Base-by-base conservation (phyloP, 495 filamentous ascomycete genomes). In the Daldinia loculata region DNA sequence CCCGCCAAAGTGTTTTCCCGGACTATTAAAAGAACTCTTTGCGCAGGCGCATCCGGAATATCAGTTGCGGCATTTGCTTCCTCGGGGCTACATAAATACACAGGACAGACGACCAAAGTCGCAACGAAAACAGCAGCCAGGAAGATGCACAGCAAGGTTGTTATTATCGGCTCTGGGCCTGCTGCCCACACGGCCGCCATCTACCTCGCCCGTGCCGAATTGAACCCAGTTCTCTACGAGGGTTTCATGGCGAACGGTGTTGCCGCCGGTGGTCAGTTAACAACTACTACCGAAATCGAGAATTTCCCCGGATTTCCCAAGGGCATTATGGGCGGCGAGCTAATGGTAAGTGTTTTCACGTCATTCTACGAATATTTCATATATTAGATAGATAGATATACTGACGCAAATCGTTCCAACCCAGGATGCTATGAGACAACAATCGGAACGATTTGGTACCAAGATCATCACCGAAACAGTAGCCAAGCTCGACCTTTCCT, bases 221-320 rank as follows among this genome's bases (percentile, higher is more conserved):
- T 99, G 70, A 90, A 92, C 77, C 91, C 95, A 39, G 91, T 97
- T 66, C 84, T 99, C 62, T 99, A 98, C 76, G 95, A 99, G 84
- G 95, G 95, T 66, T 97, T 98, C 85, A 90, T 99, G 66, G 95
- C 95, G 70, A 96, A 97, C 75, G 95, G 95, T 74, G 95, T 96
- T 78, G 95, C 95, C 6, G 91, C 95, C 55, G 95, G 95, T 74
- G 95, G 95, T 34, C 95, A 99, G 84, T 84, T 99, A 62, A 99
- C 95, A 26, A 99, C 95, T 39, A 99, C 95, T 63, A 98, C 97
- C 75, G 95, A 99, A 67, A 89, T 99, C 61, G 95, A 99, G 85
- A 99, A 99, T 83, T 99, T 89, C 82, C 95, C 95, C 57, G 95
- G 95, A 38, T 99, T 97, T 84, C 92, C 91, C 65, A 86, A 90